These are phyloP conservation scores for Didymella pinodella DNA, from an alignment of 2,329 filamentous ascomycete genomes.

Conservation along the genomic window DNA sequence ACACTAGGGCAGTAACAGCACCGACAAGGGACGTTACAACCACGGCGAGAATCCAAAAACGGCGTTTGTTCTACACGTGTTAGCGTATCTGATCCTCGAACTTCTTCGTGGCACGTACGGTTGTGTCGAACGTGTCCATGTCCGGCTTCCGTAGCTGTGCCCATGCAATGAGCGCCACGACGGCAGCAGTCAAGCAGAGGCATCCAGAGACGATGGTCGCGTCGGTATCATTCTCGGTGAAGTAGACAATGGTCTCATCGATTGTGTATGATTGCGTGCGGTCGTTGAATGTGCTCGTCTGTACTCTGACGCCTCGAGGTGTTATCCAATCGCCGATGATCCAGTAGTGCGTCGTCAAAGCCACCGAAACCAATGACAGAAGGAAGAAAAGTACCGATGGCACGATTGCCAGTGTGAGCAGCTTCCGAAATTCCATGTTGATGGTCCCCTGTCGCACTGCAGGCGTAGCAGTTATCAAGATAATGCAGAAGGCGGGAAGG, in stretches of 20 bases:
- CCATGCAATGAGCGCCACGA: slow-evolving; percentile 39
- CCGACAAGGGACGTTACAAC: slow-evolving; percentile 30
- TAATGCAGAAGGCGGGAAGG: slow-evolving; percentile 14
- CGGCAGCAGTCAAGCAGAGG: slow-evolving; percentile 33
- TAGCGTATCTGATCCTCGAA: slow-evolving; percentile 4
- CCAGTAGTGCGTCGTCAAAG: slow-evolving; percentile 43
- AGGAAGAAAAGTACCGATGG: slow-evolving; percentile 38
- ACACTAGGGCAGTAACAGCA: slow-evolving; percentile 30
- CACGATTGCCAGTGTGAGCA: slow-evolving; percentile 35
- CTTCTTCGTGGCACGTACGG: slow-evolving; percentile 24
- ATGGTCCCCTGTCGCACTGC: slow-evolving; percentile 13
- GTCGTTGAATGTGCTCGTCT: slow-evolving; percentile 27
- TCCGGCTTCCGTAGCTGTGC: slow-evolving; percentile 32
- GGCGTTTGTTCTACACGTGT: slow-evolving; percentile 32
- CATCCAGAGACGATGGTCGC: slow-evolving; percentile 40
- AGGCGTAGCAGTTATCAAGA: slow-evolving; percentile 10
- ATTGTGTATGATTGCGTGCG: slow-evolving; percentile 28
- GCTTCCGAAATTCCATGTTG: slow-evolving; percentile 31
- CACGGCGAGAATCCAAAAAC: slow-evolving; percentile 38
- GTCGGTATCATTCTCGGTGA: slow-evolving; percentile 33
- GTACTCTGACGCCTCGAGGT: slow-evolving; percentile 30
- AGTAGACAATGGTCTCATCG: slow-evolving; percentile 42
- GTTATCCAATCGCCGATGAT: slow-evolving; percentile 42
- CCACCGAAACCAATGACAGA: slow-evolving; percentile 39
- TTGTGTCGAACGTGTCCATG: slow-evolving; percentile 36